A percentile compares a stretch with the other conserved stretches of the same genome.
phyloP scores from a whole-genome alignment of 2,329 filamentous ascomycete genomes.

The Dactylellina cionopaga region DNA sequence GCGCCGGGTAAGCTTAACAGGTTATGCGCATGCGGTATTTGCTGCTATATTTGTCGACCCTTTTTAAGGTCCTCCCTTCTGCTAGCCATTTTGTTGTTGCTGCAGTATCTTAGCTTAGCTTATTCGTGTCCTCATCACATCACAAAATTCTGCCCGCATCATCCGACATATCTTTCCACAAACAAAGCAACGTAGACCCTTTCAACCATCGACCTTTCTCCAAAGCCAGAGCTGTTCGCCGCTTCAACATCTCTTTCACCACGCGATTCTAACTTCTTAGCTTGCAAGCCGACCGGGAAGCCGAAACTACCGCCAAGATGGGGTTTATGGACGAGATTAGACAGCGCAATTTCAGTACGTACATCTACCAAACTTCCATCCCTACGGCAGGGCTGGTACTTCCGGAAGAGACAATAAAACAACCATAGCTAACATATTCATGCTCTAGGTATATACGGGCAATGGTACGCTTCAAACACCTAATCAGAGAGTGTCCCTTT shows the following conservation, averaged over 20 bases:
- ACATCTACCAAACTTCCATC: constrained; percentile 24
- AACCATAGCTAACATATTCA: constrained; percentile 50
- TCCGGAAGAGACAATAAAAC: constrained; percentile 10
- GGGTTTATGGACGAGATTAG: constrained; percentile 76
- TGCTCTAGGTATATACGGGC: constrained; percentile 74
- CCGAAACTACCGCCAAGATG: constrained; percentile 66
- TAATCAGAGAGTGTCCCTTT: constrained; percentile 16
- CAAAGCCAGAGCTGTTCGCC: not conserved
- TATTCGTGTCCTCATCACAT: constrained; percentile 53
- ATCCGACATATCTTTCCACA: constrained; percentile 15
- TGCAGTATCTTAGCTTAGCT: constrained; percentile 31
- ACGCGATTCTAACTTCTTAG: constrained; percentile 30
- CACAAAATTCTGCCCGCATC: constrained; percentile 8
- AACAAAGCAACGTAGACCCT: constrained; percentile 3
- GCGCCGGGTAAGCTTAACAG: constrained; percentile 48
- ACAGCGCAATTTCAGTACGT: constrained; percentile 78
- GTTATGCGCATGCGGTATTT: constrained; percentile 33
- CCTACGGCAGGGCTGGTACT: constrained; percentile 22
- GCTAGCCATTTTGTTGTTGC: constrained; percentile 8
- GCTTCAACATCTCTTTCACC: not conserved
- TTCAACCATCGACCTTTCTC: constrained; percentile 1
- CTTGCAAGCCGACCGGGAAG: constrained; percentile 25
- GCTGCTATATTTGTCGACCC: constrained; percentile 48
- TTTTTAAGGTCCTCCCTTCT: not conserved
- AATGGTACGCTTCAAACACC: constrained; percentile 70